Evolutionary conservation across 177 flowering plant genomes (phyloP), one percentile per base, ranked within the genome.

Genomic region (Tripterygium wilfordii): DNA sequence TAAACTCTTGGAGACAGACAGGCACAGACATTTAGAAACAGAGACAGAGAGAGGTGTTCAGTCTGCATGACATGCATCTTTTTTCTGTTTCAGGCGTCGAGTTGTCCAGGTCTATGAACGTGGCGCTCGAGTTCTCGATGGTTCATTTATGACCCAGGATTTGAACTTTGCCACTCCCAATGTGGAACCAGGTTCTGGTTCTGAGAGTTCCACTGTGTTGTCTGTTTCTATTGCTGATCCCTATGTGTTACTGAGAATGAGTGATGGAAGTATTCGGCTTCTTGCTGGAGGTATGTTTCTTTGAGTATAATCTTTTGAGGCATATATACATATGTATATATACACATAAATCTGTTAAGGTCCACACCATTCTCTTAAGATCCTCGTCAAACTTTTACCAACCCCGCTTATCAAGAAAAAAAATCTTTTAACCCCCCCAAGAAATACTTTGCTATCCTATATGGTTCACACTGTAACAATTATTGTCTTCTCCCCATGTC

Each of bases 161-260:
- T 37, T 87, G 49, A 80, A 36, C 65, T 65, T 92, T 53, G 83
- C 77, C 45, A 50, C 70, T 56, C 53, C 81, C 18, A 76, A 56
- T 58, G 57, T 82, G 56, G 99, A 84, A 38, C 49, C 79, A 49
- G 71, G 68, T 59, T 61, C 83, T 53, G 66, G 62, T 36, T 58
- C 89, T 49, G 94, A 88, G 36, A 67, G 58, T 61, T 42, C 64
- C 30, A 43, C 60, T 1, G 97, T 82, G 25, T 55, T 67, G n/a
- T 72, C 92, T 49, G 97, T 68, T 57, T 83, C 92, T 41, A 87
- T 94, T 47, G 92, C 92, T 53, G 99, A 94, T 82, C 99, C 99
- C 0, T 94, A 76, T 59, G 97, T 87, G 45, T 52, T 94, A 55
- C 65, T 94, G 46, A 80, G 69, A 69, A 94, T 94, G 99, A 70